Base-by-base conservation (phyloP, 805 yeast species). In the Ogataea wickerhamii region DNA sequence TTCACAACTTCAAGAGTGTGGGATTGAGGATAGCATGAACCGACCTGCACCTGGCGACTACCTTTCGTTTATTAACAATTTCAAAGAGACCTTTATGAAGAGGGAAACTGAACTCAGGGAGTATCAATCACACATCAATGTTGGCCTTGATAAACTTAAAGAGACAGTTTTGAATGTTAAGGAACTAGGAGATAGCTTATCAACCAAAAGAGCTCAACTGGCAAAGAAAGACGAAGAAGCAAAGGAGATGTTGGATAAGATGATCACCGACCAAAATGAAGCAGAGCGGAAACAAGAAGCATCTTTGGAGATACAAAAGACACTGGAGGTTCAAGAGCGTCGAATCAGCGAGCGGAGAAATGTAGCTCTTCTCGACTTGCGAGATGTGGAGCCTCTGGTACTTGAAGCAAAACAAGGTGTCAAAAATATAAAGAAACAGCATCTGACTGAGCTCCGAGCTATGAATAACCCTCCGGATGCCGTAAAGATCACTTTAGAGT, bases 391-490 rank as follows among this genome's bases (percentile, higher is more conserved):
- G 52, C 96, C 97, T 0, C 82, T 93, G 0, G 82, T 89, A 5
- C 39, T 74, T 3, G 94, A 83, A 45, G 98, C 98, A 0, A 84
- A 83, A 52, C 67, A 74, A 43, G 95, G 96, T 12, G 98, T 91
- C n/a, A 83, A 84, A 48, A 84, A 87, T 50, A 91, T 91, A 44
- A 87, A 88, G 60, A 91, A 91, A 56, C 94, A 86, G 43, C 97
- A 91, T 53, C 67, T 91, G 28, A 85, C 95, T 1, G 98, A 91
- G 60, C 66, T 91, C 20, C 67, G 96, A 53, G 81, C 96, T 11
- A 85, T 91, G 94, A 63, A 76, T 5, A 87, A 87, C 43, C 98
- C 98, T 0, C 98, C 98, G 0, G 82, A 78, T 6, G 81, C 93
- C 0, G 91, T 91, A 4, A 87, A 86, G 51, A 57, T 84, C 51